A percentile compares a stretch with the other conserved stretches of the same genome.
Evolutionary conservation across 805 yeast species (phyloP).

Genomic region (Candida chilensis): DNA sequence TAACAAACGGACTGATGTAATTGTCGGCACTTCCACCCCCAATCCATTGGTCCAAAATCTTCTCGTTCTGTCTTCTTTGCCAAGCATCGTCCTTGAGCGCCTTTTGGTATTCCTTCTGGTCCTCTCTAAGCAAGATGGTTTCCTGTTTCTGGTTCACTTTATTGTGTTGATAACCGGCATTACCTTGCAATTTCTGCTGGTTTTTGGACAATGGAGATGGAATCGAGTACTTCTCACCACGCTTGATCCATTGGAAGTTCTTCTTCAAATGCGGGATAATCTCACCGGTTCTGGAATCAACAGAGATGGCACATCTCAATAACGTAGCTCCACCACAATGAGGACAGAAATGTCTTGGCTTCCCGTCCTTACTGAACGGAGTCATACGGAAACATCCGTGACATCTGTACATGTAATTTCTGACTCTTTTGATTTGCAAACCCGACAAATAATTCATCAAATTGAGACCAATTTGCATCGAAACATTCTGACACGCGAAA

Average conservation of each 20-base stretch:
- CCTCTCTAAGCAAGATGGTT: conserved; percentile 68
- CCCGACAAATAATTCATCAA: conserved; percentile 83
- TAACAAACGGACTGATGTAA: conserved; percentile 77
- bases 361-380: conserved; percentile 70
- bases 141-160: conserved; percentile 50
- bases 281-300: conserved; percentile 70
- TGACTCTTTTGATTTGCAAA: conserved; percentile 70
- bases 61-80: conserved; percentile 81
- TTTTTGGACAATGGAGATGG: conserved; percentile 85
- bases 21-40: conserved; percentile 93
- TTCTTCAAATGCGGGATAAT: conserved; percentile 82
- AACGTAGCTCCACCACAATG: conserved; percentile 92
- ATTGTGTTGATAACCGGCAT: conserved; percentile 71
- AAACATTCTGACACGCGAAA: conserved; percentile 94
- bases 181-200: conserved; percentile 63
- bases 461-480: conserved; percentile 83
- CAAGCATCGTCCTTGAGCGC: conserved; percentile 85
- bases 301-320: conserved; percentile 82
- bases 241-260: conserved; percentile 87
- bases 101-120: conserved; percentile 86
- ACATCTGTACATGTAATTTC: conserved; percentile 92
- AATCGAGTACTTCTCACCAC: conserved; percentile 76
- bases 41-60: conserved; percentile 77
- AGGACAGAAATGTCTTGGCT: conserved; percentile 84
- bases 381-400: conserved; percentile 89